Evolutionary conservation across 768 basidiomycete genomes (phyloP), one percentile per base, ranked within the genome.

Genomic region (Lactarius hatsudake): DNA sequence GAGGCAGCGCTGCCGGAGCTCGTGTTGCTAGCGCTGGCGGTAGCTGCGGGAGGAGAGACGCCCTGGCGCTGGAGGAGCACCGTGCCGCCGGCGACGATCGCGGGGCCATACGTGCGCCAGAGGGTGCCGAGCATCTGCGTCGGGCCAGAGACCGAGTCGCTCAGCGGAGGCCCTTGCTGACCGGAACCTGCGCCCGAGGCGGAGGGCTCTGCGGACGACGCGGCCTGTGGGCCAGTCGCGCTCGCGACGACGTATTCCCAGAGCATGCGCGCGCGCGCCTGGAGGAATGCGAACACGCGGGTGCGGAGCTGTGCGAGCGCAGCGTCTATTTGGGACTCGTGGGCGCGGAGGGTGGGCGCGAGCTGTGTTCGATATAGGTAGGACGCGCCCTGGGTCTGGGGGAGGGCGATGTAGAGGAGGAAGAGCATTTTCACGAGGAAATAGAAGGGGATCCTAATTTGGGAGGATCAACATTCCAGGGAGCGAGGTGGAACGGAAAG

Each of bases 361-460:
- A 98, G 86, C 69, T 93, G 87, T 15, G 82, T 79, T 51, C 80
- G 81, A 80, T 96, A 98, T 73, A 98, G 80, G 76, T 91, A 92
- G 1, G 93, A 87, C 0, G 95, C 87, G 30, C 96, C 95, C 70
- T 87, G 87, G 0, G 92, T 93, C 74, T 96, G 94, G 0, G 96
- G 95, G 7, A 96, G 86, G 2, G 89, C 90, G 59, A 98, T 87
- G 78, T 94, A 96, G 66, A 96, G 86, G 55, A 97, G 86, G 75
- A 96, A 91, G 63, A 91, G 73, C 3, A 87, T 88, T 80, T 96
- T 96, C 72, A 93, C 65, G 34, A 87, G 78, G 72, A 87, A 87
- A 79, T 97, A 98, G 76, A 98, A 86, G 2, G 95, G 95, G 57
- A 98, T 83, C 93, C 94, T 94, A 74, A 26, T 23, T 12, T 59